phyloP scores from a whole-genome alignment of 2,329 filamentous ascomycete species.

The Colletotrichum noveboracense region DNA sequence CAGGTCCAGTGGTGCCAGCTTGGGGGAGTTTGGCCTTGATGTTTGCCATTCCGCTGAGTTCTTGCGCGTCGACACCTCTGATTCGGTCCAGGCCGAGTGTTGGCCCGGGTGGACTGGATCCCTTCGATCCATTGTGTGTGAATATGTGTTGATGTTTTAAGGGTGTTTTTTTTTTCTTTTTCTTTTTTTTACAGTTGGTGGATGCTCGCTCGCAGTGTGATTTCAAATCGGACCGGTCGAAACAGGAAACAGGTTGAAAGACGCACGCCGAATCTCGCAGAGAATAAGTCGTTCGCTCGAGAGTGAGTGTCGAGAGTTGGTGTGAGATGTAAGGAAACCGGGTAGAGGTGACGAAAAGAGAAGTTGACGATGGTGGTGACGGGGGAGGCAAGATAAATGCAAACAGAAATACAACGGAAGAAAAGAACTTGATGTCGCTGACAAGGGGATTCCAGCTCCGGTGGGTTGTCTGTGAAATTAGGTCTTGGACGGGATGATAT shows the following conservation, averaged over 20 bases:
- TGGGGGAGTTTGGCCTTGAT: slow-evolving; percentile 17
- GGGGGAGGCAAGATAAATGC: background rate
- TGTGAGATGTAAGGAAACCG: background rate
- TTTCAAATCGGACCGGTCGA: background rate
- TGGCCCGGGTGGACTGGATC: slow-evolving; percentile 4
- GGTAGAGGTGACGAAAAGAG: background rate
- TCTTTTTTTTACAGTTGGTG: background rate
- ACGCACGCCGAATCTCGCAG: slow-evolving; percentile 16
- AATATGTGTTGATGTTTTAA: background rate
- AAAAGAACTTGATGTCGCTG: background rate
- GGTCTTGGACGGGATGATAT: slow-evolving; percentile 21
- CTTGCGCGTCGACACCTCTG: slow-evolving; percentile 18
- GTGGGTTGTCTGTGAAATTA: background rate
- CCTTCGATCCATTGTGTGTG: slow-evolving; percentile 11
- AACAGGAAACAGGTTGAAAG: background rate
- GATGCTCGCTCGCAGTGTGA: background rate
- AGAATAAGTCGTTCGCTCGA: slow-evolving; percentile 9
- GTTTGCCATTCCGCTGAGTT: slow-evolving; percentile 19
- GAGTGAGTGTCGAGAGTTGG: background rate
- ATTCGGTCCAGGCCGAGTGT: slow-evolving; percentile 18
- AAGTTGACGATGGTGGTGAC: background rate
- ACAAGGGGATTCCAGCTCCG: slow-evolving; percentile 21
- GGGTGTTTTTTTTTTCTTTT: background rate
- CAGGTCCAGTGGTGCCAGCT: slow-evolving; percentile 13
- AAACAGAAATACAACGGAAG: background rate